These are phyloP conservation scores for Stachybotrys chlorohalonatus DNA, from an alignment of 2,329 filamentous ascomycete genomes.

Conservation along the genomic window DNA sequence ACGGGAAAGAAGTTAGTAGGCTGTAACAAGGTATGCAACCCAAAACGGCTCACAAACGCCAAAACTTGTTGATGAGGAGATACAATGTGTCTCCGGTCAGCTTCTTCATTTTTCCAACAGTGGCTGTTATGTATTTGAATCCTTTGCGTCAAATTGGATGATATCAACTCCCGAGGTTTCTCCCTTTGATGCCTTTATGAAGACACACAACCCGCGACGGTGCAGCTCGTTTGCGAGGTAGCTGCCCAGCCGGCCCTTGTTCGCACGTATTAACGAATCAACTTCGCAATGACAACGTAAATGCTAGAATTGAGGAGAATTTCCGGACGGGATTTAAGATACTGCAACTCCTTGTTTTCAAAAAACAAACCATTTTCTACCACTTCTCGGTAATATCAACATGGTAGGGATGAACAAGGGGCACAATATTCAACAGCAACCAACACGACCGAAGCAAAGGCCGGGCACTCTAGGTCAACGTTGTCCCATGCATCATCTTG, in stretches of 20 bases:
- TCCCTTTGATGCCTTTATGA: constrained; percentile 26
- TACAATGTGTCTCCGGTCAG: constrained; percentile 28
- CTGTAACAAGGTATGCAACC: not conserved
- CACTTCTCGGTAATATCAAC: not conserved
- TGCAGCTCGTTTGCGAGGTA: constrained; percentile 29
- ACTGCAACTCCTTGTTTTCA: too few relatives aligned
- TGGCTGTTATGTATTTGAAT: constrained; percentile 19
- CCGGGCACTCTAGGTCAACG: too few relatives aligned
- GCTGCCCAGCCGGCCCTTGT: constrained; percentile 29
- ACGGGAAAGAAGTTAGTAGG: constrained; percentile 14
- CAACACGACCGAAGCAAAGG: too few relatives aligned
- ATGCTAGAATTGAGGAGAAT: too few relatives aligned
- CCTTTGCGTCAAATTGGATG: constrained; percentile 31
- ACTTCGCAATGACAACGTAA: not conserved
- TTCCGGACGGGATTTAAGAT: too few relatives aligned
- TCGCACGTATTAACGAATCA: constrained; percentile 29
- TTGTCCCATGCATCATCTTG: too few relatives aligned
- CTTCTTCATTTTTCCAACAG: constrained; percentile 19
- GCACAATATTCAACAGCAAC: too few relatives aligned
- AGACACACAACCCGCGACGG: constrained; percentile 24
- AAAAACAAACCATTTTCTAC: not conserved
- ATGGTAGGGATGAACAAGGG: not conserved
- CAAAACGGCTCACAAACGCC: constrained; percentile 15
- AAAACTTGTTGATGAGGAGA: constrained; percentile 35
- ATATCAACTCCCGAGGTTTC: constrained; percentile 23